Percentiles rank a stretch among this genome's conserved stretches.
Evolutionary conservation across 495 filamentous ascomycete species (phyloP).

Genomic region (Penicillium turbatum): DNA sequence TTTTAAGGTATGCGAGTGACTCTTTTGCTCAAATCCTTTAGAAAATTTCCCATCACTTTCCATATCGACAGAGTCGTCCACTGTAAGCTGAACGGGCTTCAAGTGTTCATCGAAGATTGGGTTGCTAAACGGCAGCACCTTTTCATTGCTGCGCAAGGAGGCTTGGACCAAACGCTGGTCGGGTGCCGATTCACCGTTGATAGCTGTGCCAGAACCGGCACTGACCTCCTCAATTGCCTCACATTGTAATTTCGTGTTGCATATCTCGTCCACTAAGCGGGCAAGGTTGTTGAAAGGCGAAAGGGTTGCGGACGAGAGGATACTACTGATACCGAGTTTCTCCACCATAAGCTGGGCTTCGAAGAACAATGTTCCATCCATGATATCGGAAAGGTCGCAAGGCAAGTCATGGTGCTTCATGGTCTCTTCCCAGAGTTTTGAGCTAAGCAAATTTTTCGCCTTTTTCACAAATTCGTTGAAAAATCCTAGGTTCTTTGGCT

Average conservation of each 20-base stretch:
- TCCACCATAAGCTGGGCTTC: constrained; percentile 7
- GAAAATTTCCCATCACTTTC: constrained; percentile 7
- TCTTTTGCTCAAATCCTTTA: constrained; percentile 52
- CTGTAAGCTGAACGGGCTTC: constrained; percentile 44
- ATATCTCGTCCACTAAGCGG: not conserved
- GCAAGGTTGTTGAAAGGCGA: not conserved
- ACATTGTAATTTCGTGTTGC: not conserved
- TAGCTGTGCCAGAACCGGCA: too few relatives aligned
- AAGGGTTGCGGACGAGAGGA: not conserved
- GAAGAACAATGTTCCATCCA: constrained; percentile 62
- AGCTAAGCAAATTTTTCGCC: not conserved
- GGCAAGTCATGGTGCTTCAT: constrained; percentile 1
- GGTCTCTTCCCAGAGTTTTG: not conserved
- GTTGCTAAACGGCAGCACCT: constrained; percentile 17
- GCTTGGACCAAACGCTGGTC: not conserved
- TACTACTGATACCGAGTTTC: not conserved
- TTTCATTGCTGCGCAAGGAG: not conserved
- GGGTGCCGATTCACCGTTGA: too few relatives aligned
- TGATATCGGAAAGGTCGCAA: constrained; percentile 55
- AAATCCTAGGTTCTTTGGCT: not conserved
- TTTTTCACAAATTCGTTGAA: constrained; percentile 12
- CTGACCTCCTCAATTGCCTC: not conserved
- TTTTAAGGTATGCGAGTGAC: constrained; percentile 64
- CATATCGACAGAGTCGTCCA: constrained; percentile 16
- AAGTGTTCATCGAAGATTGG: constrained; percentile 54